Base-by-base conservation (phyloP, 2,329 filamentous ascomycete species). In the Penicillium sp. region DNA sequence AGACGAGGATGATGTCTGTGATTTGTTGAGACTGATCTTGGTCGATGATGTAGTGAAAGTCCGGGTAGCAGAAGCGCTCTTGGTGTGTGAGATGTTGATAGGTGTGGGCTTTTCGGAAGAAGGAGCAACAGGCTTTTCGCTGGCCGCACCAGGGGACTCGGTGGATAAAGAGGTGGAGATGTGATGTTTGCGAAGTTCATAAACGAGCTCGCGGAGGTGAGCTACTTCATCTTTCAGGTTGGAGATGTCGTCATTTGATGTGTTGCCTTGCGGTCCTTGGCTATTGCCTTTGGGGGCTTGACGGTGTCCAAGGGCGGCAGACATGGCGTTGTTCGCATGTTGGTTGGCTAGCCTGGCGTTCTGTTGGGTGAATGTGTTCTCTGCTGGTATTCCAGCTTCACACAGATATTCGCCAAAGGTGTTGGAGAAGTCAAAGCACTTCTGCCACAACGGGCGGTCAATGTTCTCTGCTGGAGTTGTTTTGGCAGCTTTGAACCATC, bases 351-450 rank as follows among this genome's bases (percentile, higher is more conserved):
- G 47, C 24, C 55, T 60, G 18, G 60, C 56, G 45, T 62, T 61
- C 41, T 58, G 53, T 27, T 50, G 58, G 5, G 59, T 42, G 50
- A 55, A 50, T 9, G 44, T 44, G 13, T 60, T 50, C 32, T 55
- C 54, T 42, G 56, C 56, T 7, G 62, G 50, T 16, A 59, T 14
- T 21, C 61, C 50, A 7, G 67, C 49, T 22, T 60, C 45, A 29
- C 61, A 64, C 24, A 75, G 58, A 8, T 65, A 55, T 18, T 68
- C 62, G 24, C 64, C 63, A 24, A 72, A 60, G 5, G 61, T 55
- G 49, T 64, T 62, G 32, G 63, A 70, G 55, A 75, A 76, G 16
- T 61, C 57, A 27, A 67, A 63, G 42, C 64, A 71, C 47, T 70
- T 72, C 50, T 73, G 67, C 54, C 64, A 69, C n/a, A 62, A 38